These are phyloP conservation scores for Dendrobium officinale DNA, from an alignment of 106 monocot species.

Conservation along the genomic window DNA sequence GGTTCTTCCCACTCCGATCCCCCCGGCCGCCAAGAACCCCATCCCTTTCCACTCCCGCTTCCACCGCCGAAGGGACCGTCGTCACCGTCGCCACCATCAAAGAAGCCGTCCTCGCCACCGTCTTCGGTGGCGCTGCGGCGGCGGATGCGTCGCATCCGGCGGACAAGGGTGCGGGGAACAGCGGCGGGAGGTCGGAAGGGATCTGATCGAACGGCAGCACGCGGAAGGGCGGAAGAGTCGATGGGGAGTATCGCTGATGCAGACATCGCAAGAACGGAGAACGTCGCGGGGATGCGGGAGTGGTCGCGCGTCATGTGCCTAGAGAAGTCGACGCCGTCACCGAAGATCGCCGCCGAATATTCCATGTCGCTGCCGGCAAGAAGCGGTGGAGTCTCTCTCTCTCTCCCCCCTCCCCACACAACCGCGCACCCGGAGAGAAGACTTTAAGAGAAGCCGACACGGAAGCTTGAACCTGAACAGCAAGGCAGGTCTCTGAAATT, in stretches of 20 bases:
- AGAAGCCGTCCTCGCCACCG: constrained; percentile 22
- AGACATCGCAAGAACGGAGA: constrained; percentile 22
- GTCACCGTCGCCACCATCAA: constrained; percentile 11
- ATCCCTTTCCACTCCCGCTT: constrained; percentile 14
- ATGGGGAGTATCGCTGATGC: constrained; percentile 16
- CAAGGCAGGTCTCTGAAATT: neutral
- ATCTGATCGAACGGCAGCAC: constrained; percentile 24
- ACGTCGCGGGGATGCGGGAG: constrained; percentile 2
- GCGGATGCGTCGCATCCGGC: constrained; percentile 32
- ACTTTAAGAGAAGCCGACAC: neutral
- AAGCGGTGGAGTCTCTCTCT: no score
- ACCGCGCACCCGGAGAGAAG: neutral
- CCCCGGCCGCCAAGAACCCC: constrained; percentile 17
- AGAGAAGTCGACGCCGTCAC: constrained; percentile 3
- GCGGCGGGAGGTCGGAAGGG: constrained; percentile 18
- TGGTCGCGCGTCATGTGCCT: constrained; percentile 13
- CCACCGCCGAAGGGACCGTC: constrained; percentile 16
- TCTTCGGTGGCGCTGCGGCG: constrained; percentile 10
- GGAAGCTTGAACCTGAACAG: neutral
- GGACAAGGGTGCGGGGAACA: constrained; percentile 42
- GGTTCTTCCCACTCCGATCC: constrained; percentile 23
- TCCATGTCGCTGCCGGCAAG: constrained; percentile 18
- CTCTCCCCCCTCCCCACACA: neutral
- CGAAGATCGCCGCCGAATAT: constrained; percentile 27
- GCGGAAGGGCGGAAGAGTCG: constrained; percentile 22